These are phyloP conservation scores for Diaporthe sp. DNA, from an alignment of 2,329 filamentous ascomycete genomes.

Conservation along the genomic window DNA sequence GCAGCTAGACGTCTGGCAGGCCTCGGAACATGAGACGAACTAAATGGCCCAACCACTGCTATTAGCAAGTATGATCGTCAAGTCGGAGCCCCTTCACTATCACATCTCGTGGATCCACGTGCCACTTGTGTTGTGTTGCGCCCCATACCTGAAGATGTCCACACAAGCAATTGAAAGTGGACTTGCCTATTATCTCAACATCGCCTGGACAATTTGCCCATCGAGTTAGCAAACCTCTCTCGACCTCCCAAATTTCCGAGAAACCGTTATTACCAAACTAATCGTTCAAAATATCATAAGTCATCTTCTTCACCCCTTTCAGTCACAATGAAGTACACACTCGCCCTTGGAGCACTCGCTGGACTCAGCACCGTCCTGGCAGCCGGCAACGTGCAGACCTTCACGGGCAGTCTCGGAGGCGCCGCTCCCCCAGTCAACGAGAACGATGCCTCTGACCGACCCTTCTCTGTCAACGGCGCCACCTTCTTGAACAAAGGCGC, in stretches of 20 bases:
- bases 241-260: too few relatives aligned
- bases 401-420: conserved; percentile 59
- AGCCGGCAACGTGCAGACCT: conserved; percentile 58
- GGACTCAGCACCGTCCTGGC: background rate
- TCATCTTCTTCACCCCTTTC: background rate
- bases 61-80: background rate
- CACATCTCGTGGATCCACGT: too few relatives aligned
- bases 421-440: conserved; percentile 55
- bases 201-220: too few relatives aligned
- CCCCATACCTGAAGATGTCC: background rate
- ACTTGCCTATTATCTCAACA: background rate
- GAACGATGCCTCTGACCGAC: conserved; percentile 52
- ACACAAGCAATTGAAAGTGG: background rate
- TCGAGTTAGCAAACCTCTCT: background rate
- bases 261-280: too few relatives aligned
- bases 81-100: background rate
- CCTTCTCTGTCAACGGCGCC: conserved; percentile 67
- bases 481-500: conserved; percentile 65
- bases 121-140: background rate
- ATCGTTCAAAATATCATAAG: background rate
- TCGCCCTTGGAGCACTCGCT: background rate
- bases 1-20: background rate
- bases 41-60: background rate
- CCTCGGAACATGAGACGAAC: background rate
- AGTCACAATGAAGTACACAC: background rate